Evolutionary conservation across 495 filamentous ascomycete genomes (phyloP).

Genomic region (Ascodesmis nigricans): DNA sequence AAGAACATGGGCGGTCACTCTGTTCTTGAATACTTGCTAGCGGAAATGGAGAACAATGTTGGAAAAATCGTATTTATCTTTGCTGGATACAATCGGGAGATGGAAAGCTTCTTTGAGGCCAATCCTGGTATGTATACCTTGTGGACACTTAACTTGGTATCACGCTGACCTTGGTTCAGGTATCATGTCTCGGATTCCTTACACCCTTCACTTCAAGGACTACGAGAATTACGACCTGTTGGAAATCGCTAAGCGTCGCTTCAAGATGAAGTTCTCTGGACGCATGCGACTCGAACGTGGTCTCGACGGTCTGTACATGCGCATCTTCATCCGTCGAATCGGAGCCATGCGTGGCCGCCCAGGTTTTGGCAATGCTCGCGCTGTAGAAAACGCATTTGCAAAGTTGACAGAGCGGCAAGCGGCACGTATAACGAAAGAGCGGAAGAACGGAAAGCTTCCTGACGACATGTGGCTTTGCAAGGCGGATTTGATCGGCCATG

Average conservation of each 20-base stretch:
- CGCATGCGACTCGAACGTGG: slow-evolving; percentile 41
- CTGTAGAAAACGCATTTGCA: slow-evolving; percentile 38
- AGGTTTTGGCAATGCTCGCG: slow-evolving; percentile 48
- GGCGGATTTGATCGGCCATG: slow-evolving; percentile 45
- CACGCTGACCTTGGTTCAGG: too few relatives aligned
- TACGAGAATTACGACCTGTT: slow-evolving; percentile 26
- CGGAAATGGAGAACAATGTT: slow-evolving; percentile 51
- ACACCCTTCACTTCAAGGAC: slow-evolving; percentile 36
- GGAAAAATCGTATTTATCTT: slow-evolving; percentile 56
- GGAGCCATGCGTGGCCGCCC: slow-evolving; percentile 37
- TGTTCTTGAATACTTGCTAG: slow-evolving; percentile 50
- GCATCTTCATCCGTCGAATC: slow-evolving; percentile 39
- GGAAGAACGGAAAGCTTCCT: slow-evolving; percentile 15
- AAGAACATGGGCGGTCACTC: slow-evolving; percentile 28
- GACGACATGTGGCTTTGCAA: slow-evolving; percentile 30
- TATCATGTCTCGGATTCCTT: slow-evolving; percentile 46
- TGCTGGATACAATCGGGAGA: slow-evolving; percentile 50
- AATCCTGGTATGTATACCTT: slow-evolving; percentile 46
- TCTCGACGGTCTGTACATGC: slow-evolving; percentile 37
- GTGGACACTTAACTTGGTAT: too few relatives aligned
- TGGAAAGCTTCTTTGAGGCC: slow-evolving; percentile 57
- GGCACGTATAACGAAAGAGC: slow-evolving; percentile 28
- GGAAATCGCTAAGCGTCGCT: slow-evolving; percentile 24
- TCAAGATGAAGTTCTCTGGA: slow-evolving; percentile 28
- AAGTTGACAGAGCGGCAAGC: slow-evolving; percentile 37